These are phyloP conservation scores for Fusarium cyanostomum DNA, from an alignment of 2,329 filamentous ascomycete species.

Conservation along the genomic window DNA sequence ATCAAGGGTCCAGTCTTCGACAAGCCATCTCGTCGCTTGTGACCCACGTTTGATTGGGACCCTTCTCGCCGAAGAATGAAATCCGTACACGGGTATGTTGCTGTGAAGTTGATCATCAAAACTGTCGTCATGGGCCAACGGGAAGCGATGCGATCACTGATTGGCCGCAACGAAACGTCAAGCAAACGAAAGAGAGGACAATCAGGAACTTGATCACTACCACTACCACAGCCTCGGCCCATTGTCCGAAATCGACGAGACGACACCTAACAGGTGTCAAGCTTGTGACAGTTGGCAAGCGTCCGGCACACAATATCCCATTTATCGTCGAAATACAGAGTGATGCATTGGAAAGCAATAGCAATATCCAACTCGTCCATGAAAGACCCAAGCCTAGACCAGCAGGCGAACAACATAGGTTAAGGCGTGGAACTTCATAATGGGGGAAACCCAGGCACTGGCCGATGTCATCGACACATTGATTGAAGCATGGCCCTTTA, in stretches of 20 bases:
- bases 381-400: too few species aligned
- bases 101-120: neutral
- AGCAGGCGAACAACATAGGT: too few species aligned
- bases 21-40: neutral
- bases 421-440: too few species aligned
- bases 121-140: neutral
- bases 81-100: neutral
- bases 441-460: too few species aligned
- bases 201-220: neutral
- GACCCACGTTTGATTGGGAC: constrained; percentile 5
- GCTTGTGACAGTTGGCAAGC: too few species aligned
- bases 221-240: neutral
- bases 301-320: too few species aligned
- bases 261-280: neutral
- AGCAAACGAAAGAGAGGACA: neutral
- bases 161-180: neutral
- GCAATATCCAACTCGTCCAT: too few species aligned
- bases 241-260: neutral
- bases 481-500: too few species aligned
- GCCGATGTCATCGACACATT: too few species aligned
- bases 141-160: neutral
- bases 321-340: too few species aligned
- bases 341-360: too few species aligned
- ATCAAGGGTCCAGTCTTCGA: neutral
- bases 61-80: neutral